phyloP scores from a whole-genome alignment of 768 basidiomycete genomes.

The Boletus reticulatus region DNA sequence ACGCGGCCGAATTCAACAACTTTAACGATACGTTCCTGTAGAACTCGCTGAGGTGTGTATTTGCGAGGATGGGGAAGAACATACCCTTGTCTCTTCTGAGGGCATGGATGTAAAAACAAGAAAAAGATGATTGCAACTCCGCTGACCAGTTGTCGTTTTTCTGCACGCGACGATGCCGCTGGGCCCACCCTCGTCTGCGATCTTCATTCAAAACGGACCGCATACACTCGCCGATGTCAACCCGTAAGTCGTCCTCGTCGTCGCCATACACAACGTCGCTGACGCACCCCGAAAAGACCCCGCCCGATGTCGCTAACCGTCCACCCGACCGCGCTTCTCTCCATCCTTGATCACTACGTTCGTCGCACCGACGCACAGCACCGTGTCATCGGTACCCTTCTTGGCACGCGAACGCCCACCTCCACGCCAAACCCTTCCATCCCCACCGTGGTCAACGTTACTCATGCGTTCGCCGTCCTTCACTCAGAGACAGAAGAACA shows the following conservation, averaged over 20 bases:
- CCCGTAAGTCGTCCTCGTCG: conserved; percentile 30
- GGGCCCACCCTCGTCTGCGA: conserved; percentile 45
- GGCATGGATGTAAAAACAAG: conserved; percentile 52
- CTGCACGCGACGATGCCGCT: conserved; percentile 40
- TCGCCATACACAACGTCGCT: neutral
- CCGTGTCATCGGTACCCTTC: conserved; percentile 93
- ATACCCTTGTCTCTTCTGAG: conserved; percentile 88
- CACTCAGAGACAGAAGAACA: conserved; percentile 92
- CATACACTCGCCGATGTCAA: conserved; percentile 28
- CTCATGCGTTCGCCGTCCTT: conserved; percentile 85
- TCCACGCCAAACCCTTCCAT: conserved; percentile 24
- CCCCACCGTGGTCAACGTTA: conserved; percentile 56
- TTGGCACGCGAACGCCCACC: conserved; percentile 67
- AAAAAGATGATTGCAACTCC: conserved; percentile 30
- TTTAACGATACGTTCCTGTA: conserved; percentile 75
- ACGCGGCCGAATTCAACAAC: conserved; percentile 81
- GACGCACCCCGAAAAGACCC: conserved; percentile 42
- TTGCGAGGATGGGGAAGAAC: conserved; percentile 1
- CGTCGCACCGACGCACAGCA: conserved; percentile 78
- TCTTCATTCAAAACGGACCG: conserved; percentile 37
- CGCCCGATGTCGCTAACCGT: conserved; percentile 74
- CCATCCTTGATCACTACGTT: conserved; percentile 95
- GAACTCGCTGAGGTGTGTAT: neutral
- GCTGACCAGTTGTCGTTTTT: conserved; percentile 2
- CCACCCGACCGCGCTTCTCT: conserved; percentile 90